These are phyloP conservation scores for Moniliophthora roreri DNA, from an alignment of 1,284 basidiomycete genomes.

Conservation along the genomic window DNA sequence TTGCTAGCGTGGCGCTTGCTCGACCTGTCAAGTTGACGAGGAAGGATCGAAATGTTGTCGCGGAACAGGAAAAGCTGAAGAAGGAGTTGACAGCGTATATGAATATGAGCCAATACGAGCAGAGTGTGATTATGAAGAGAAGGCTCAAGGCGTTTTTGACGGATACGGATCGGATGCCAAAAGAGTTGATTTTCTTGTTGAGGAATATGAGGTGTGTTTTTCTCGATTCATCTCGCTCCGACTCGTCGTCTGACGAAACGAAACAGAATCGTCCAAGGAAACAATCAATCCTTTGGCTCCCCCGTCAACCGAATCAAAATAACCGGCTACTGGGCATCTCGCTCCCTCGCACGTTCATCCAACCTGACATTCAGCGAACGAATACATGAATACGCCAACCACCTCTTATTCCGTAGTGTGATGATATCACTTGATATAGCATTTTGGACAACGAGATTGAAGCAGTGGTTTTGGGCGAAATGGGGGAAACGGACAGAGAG, in stretches of 20 bases:
- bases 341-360: constrained; percentile 44
- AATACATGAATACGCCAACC: constrained; percentile 46
- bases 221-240: too few relatives aligned
- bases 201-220: constrained; percentile 81
- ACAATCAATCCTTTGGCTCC: constrained; percentile 78
- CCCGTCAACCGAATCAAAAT: constrained; percentile 88
- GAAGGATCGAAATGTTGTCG: constrained; percentile 25
- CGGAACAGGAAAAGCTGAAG: constrained; percentile 20
- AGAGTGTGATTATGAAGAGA: constrained; percentile 63
- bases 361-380: constrained; percentile 39
- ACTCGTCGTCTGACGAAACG: too few relatives aligned
- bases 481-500: constrained; percentile 24
- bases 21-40: constrained; percentile 49
- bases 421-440: constrained; percentile 57
- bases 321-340: constrained; percentile 71
- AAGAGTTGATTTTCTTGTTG: constrained; percentile 81
- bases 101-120: constrained; percentile 54
- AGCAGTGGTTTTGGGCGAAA: constrained; percentile 43
- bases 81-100: constrained; percentile 30
- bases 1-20: constrained; percentile 73
- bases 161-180: constrained; percentile 44
- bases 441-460: constrained; percentile 54
- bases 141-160: constrained; percentile 50
- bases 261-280: constrained; percentile 70
- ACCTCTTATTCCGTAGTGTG: constrained; percentile 52